Evolutionary conservation across 371 early-diverging fungal species (phyloP), one percentile per base, ranked within the genome.

Genomic region (Rozella allomycis): DNA sequence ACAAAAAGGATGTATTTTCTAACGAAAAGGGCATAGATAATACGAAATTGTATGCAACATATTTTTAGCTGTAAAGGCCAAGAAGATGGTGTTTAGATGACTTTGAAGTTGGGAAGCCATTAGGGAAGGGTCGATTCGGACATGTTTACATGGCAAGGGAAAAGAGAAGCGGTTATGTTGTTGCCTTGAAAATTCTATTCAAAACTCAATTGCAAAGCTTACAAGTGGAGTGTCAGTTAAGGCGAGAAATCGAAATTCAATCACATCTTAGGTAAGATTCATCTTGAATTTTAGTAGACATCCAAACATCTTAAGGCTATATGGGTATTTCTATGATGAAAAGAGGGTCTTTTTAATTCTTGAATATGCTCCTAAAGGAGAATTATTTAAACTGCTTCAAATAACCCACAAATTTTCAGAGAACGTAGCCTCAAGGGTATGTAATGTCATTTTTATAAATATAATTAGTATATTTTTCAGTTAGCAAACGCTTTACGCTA

Each of bases 121-220:
- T 98, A 4, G 98, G 99, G 17, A 72, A 74, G 45, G 99, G 99
- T 5, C 85, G 86, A 41, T 97, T 97, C 60, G 99, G 98, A 1
- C 71, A 81, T 20, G 98, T 97, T 0, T 97, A 90, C 54, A 55
- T 91, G 13, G 97, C 94, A 10, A 63, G 71, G 36, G 91, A 96
- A 50, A 85, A 72, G 41, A 53, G 52, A 31, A 67, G 66, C 25
- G 79, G 76, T 14, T 83, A 69, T 38, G 60, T 93, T 11, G 76
- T 84, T 14, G 85, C 98, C 1, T 59, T 98, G 34, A 98, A 98
- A 47, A 73, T 93, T 8, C 41, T 97, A 22, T 60, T 68, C 32
- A 97, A 96, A 50, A 30, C 51, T 3, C 85, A 90, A 43, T 52
- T 98, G 0, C 42, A 64, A 22, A 52, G 65, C 21, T 50, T 49